Evolutionary conservation across 106 monocot species (phyloP).

Genomic region (Allium cepa): DNA sequence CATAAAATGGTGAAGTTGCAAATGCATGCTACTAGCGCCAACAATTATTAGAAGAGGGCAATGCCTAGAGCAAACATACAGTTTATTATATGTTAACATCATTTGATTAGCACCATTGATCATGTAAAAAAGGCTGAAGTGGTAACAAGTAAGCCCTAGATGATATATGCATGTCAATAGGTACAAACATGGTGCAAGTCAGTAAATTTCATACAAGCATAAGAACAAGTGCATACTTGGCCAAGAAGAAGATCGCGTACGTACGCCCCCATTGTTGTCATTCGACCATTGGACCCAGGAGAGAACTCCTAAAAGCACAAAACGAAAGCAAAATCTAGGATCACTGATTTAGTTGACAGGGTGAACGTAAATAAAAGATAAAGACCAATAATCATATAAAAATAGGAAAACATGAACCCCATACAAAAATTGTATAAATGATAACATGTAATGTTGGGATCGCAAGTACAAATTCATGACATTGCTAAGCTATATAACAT

Average conservation of each 20-base stretch:
- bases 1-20: no score
- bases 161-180: not conserved
- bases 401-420: no score
- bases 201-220: not conserved
- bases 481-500: no score
- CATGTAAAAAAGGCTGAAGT: no score
- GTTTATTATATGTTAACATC: no score
- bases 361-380: not conserved
- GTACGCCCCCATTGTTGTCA: constrained; percentile 90
- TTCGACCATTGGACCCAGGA: constrained; percentile 72
- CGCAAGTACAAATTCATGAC: no score
- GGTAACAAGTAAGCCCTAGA: not conserved
- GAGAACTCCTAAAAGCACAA: constrained; percentile 62
- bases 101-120: no score
- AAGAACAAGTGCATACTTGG: constrained; percentile 42
- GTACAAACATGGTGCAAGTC: not conserved
- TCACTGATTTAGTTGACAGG: not conserved
- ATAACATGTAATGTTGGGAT: no score
- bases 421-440: no score
- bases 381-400: not conserved
- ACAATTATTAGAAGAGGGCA: no score
- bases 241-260: constrained; percentile 95
- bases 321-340: not conserved
- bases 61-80: no score
- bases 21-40: no score